Evolutionary conservation across 2,329 filamentous ascomycete species (phyloP).

Genomic region (Fusarium xylarioides): DNA sequence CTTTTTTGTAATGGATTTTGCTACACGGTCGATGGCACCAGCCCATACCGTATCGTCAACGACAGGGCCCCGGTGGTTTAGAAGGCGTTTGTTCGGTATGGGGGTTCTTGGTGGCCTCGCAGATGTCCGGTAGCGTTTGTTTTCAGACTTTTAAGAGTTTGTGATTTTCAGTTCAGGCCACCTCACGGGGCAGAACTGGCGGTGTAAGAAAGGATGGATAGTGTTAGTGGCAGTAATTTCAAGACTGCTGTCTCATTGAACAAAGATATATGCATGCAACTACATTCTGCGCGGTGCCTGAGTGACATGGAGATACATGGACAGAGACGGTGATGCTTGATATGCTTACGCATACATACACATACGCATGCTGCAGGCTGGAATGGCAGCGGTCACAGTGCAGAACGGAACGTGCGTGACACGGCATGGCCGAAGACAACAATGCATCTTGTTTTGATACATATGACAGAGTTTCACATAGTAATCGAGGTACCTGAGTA

Average conservation of each 20-base stretch:
- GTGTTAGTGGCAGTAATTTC: constrained; percentile 28
- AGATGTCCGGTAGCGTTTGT: constrained; percentile 27
- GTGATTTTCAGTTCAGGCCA: constrained; percentile 27
- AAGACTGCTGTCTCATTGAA: constrained; percentile 25
- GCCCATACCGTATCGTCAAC: constrained; percentile 9
- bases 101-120: constrained; percentile 2
- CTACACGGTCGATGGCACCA: constrained; percentile 23
- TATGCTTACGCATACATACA: background rate
- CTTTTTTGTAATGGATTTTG: constrained; percentile 32
- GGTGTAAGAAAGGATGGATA: constrained; percentile 35
- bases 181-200: constrained; percentile 41
- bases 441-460: background rate
- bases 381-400: constrained; percentile 1
- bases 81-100: constrained; percentile 12
- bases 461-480: background rate
- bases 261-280: constrained; percentile 6
- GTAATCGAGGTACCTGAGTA: background rate
- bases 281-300: background rate
- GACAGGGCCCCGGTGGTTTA: constrained; percentile 22
- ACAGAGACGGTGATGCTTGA: background rate
- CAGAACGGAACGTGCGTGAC: background rate
- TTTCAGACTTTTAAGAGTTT: constrained; percentile 16
- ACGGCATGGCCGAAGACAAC: background rate
- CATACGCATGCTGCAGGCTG: background rate
- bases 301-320: constrained; percentile 2